phyloP scores from a whole-genome alignment of 208 protist genomes.

The Leishmania gerbilli region DNA sequence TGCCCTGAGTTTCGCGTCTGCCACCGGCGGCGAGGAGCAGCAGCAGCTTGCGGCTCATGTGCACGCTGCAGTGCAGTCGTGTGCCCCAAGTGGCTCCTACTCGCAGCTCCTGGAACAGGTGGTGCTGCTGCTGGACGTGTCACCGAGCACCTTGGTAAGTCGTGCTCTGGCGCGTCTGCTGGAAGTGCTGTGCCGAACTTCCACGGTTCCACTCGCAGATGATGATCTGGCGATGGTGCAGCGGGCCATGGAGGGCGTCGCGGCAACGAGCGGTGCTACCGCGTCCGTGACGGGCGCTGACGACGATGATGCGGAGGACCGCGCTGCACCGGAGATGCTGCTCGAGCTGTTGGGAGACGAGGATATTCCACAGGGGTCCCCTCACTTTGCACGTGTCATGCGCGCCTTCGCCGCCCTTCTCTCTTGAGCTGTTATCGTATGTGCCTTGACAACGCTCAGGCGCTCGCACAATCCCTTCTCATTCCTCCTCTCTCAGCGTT shows the following conservation, averaged over 20 bases:
- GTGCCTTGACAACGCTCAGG: neutral
- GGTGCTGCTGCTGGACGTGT: constrained; percentile 76
- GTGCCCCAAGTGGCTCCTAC: neutral
- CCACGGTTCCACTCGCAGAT: neutral
- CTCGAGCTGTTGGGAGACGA: constrained; percentile 73
- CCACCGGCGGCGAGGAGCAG: neutral
- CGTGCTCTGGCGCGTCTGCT: constrained; percentile 33
- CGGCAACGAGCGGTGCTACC: neutral
- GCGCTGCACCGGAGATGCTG: constrained; percentile 52
- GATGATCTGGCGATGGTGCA: constrained; percentile 57
- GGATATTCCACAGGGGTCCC: constrained; percentile 23
- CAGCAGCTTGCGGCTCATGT: constrained; percentile 11
- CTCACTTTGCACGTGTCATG: constrained; percentile 50
- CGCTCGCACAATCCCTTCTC: neutral
- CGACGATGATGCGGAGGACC: constrained; percentile 26
- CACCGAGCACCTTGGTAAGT: constrained; percentile 39
- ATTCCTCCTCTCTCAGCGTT: neutral
- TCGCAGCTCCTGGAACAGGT: constrained; percentile 52
- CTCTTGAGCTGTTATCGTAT: neutral
- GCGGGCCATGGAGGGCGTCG: constrained; percentile 21
- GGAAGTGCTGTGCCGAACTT: neutral
- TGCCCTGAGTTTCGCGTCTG: constrained; percentile 15
- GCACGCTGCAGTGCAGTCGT: neutral
- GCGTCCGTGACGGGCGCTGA: constrained; percentile 4
- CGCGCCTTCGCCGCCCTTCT: constrained; percentile 25